phyloP scores from a whole-genome alignment of 2,329 filamentous ascomycete genomes.

The Aspergillus pseudotamarii region DNA sequence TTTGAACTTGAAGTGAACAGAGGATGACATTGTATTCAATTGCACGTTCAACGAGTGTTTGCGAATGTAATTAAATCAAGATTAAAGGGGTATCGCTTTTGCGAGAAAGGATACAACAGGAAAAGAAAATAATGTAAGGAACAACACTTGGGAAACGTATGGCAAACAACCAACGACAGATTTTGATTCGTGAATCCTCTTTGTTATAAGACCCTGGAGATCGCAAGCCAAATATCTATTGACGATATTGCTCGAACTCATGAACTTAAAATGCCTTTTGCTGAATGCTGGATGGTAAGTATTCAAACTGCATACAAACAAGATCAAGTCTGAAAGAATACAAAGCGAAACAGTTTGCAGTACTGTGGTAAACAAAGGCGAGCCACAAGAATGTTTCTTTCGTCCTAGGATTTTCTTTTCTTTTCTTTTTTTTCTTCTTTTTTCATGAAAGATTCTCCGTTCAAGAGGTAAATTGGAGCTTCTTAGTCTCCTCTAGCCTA shows the following conservation, averaged over 20 bases:
- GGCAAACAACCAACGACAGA: slow-evolving; percentile 20
- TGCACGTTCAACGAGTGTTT: slow-evolving; percentile 32
- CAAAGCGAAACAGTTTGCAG: slow-evolving; percentile 28
- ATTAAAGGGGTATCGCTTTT: slow-evolving; percentile 27
- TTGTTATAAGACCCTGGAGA: slow-evolving; percentile 21
- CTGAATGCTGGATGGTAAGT: slow-evolving; percentile 31
- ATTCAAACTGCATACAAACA: slow-evolving; percentile 39
- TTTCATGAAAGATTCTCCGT: background rate
- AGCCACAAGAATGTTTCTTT: background rate
- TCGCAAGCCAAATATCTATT: slow-evolving; percentile 31
- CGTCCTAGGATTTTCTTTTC: background rate
- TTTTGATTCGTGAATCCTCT: slow-evolving; percentile 22
- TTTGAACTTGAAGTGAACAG: slow-evolving; percentile 99
- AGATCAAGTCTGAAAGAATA: slow-evolving; percentile 33
- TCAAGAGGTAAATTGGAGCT: background rate
- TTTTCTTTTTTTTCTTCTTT: background rate
- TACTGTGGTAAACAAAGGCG: slow-evolving; percentile 18
- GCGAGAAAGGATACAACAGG: slow-evolving; percentile 30
- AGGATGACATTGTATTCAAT: slow-evolving; percentile 78
- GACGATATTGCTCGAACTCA: slow-evolving; percentile 28
- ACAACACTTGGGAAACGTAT: slow-evolving; percentile 15
- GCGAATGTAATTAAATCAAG: slow-evolving; percentile 34
- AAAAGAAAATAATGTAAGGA: slow-evolving; percentile 17
- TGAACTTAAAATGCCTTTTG: slow-evolving; percentile 27
- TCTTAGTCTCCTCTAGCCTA: background rate